Evolutionary conservation across 768 basidiomycete species (phyloP).

Genomic region (Suillus sp.): DNA sequence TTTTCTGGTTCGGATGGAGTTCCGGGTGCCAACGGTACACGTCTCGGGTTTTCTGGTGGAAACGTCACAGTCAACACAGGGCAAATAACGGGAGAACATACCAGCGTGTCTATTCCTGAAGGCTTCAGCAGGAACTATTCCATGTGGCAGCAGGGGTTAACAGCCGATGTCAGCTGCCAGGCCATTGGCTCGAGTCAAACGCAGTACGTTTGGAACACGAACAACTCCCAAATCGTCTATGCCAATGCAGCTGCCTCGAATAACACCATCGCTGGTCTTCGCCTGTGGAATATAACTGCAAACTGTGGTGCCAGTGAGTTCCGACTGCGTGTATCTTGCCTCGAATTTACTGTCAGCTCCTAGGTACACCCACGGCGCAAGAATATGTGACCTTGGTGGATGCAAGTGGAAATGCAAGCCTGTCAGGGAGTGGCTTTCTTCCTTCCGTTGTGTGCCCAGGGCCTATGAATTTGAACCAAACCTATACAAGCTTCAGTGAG

Average conservation of each 20-base stretch:
- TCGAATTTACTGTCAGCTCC: background rate
- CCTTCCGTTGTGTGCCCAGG: conserved; percentile 17
- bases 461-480: conserved; percentile 1
- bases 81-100: background rate
- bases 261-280: background rate
- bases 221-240: background rate
- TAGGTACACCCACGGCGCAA: background rate
- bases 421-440: conserved; percentile 10
- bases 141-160: conserved; percentile 11
- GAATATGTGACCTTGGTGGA: conserved; percentile 12
- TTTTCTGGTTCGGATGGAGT: background rate
- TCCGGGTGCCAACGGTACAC: background rate
- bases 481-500: conserved; percentile 6
- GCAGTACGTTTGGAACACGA: conserved; percentile 4
- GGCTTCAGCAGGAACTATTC: conserved; percentile 11
- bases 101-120: background rate
- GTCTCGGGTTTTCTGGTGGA: background rate
- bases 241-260: background rate
- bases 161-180: conserved; percentile 9
- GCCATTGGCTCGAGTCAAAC: background rate
- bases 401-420: background rate
- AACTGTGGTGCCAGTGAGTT: conserved; percentile 10
- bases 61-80: background rate
- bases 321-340: background rate
- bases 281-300: conserved; percentile 9